Base-by-base conservation (phyloP, 306 rosid species). In the Luffa acutangula region DNA sequence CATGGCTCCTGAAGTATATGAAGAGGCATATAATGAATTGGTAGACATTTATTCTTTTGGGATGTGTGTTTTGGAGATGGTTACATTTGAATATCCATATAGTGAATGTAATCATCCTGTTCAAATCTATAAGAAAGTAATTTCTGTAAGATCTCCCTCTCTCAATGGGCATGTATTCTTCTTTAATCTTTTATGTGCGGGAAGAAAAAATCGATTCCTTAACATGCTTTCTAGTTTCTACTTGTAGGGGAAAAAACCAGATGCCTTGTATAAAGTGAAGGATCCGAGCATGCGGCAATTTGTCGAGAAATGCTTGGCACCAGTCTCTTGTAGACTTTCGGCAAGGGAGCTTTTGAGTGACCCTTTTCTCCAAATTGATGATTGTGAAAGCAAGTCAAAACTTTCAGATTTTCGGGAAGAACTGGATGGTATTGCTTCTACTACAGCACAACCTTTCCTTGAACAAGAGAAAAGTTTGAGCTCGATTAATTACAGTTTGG, bases 1-100 rank as follows among this genome's bases (percentile, higher is more conserved):
- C 89, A 94, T 94, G 98, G 98, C 98, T 82, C 98, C 98, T 5
- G 98, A 94, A 81, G 97, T 94, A 14, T 94, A 94, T 78, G 89
- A 91, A 86, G 98, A 92, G 86, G 93, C 90, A 17, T 94, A 94
- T 70, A 89, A 94, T 81, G 98, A 94, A 87, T 84, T 94, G 75
- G 97, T 94, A 78, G 98, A 94, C 86, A 91, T 94, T 77, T 94
- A 94, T 85, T 92, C 98, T 70, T 94, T 94, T 82, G 98, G 98
- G 71, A 94, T 94, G 98, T 94, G 98, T 79, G 41, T 94, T 80
- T 89, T 94, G 84, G 98, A 94, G 85, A 92, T 94, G 97, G 92
- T 92, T 59, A 92, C 98, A 56, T 92, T 91, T 85, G 98, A 94
- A 75, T 94, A 92, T 87, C 98, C 98, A 31, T 94, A 94, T 81